Evolutionary conservation across 495 filamentous ascomycete genomes (phyloP), one percentile per base, ranked within the genome.

Genomic region (Emericellopsis terricola): DNA sequence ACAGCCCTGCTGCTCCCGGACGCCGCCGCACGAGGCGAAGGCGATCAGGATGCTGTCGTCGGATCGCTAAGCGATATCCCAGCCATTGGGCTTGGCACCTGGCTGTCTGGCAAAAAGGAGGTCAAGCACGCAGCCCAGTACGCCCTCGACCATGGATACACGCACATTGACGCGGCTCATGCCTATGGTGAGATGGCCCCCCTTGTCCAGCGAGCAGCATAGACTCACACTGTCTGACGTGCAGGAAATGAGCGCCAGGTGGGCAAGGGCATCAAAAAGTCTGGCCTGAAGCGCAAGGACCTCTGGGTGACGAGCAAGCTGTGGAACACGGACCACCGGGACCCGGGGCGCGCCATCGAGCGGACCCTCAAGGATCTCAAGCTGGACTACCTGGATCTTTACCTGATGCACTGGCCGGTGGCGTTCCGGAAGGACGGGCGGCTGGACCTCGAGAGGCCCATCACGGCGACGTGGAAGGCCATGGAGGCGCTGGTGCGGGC

Each of bases 261-360:
- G 5, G 75, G 75, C 4, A 44, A 57, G 15, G 73, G 64, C 17
- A 73, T 79, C 49, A 57, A 57, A 23, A 58, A 67, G 18, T 60
- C 64, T 30, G 56, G 58, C 17, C 46, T 74, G n/a, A 56, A 65
- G 15, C 68, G 76, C 24, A 50, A 64, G 13, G 57, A 79, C 21
- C 49, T 79, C 37, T 81, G 76, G 56, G 55, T 81, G n/a, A 78
- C 75, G 3, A 70, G 60, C 37, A 82, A 82, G 51, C 51, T 81
- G 13, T 81, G 74, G 75, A 76, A 71, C 51, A 68, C 69, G 31
- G 64, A 69, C 41, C 76, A 81, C 41, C 67, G 71, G 33, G 67
- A 71, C 1, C 63, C 71, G 18, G 69, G 72, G 29, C 51, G 52
- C 8, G 72, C 76, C n/a, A 46, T 73, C 37, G 58, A 72, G 31